These are phyloP conservation scores for Elsinoe arachidis DNA, from an alignment of 2,329 filamentous ascomycete genomes.

Conservation along the genomic window DNA sequence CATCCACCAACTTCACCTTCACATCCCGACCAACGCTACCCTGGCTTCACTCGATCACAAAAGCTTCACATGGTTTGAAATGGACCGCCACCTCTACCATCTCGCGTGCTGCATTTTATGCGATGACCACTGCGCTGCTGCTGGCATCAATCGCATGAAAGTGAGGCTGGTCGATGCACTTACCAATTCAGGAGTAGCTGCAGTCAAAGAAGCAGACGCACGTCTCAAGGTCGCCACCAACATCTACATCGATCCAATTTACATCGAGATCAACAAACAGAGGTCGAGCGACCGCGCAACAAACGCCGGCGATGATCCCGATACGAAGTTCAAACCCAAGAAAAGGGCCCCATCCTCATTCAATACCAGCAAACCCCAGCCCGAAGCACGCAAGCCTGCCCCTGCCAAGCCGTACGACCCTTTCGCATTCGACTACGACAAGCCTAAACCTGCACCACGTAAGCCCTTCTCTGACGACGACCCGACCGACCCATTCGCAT, in stretches of 20 bases:
- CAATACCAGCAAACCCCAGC: too few relatives aligned
- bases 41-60: background rate
- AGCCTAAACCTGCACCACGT: too few relatives aligned
- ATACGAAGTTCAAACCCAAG: too few relatives aligned
- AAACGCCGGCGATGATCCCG: background rate
- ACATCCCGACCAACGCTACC: background rate
- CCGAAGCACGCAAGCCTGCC: too few relatives aligned
- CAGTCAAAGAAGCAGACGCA: background rate
- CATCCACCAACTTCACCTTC: background rate
- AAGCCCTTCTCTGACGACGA: too few relatives aligned
- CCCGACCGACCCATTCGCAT: too few relatives aligned
- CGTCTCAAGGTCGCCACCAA: background rate
- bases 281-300: background rate
- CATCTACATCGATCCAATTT: background rate
- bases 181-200: background rate
- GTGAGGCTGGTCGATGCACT: background rate
- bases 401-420: too few relatives aligned
- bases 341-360: too few relatives aligned
- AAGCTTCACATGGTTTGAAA: background rate
- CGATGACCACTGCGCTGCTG: background rate
- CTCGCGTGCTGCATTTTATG: conserved; percentile 1
- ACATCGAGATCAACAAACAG: background rate
- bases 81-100: background rate
- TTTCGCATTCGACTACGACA: too few relatives aligned
- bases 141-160: background rate